Base-by-base conservation (phyloP, 208 protist genomes). In the Acanthamoeba comandoni region DNA sequence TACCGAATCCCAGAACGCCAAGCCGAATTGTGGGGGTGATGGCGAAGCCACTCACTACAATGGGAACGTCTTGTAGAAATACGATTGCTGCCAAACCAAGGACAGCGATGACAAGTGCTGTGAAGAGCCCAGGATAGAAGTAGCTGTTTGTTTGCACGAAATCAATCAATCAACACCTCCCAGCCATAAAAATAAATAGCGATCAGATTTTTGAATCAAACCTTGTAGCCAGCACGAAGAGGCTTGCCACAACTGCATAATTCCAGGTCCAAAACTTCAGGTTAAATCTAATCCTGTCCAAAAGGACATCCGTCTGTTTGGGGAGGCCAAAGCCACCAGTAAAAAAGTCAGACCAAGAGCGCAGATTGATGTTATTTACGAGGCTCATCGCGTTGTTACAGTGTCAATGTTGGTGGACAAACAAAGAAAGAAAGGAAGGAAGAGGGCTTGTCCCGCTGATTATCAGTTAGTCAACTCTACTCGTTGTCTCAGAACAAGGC, bases 81-180 rank as follows among this genome's bases (percentile, higher is more conserved):
- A 85, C 65, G 24, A 57, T 85, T 8, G 75, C 75, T 1, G 75
- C 75, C n/a, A 24, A 51, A 24, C 75, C 75, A 9, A 58, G 11
- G 2, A n/a, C 48, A 11, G 52, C 75, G 12, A 85, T 22, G 17
- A 85, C 52, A 19, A 13, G 26, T 35, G 75, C 53, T 57, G 65
- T 57, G 22, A 85, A 85, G 31, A 85, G 75, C 19, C 75, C 75
- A 85, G 48, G 48, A 39, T 85, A 85, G 53, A 85, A 85, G 53
- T 85, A 85, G 24, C 75, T 85, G 75, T 12, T 0, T 51, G n/a
- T n/a, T n/a, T n/a, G n/a, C n/a, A n/a, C n/a, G n/a, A n/a, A n/a
- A n/a, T n/a, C n/a, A n/a, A n/a, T n/a, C n/a, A n/a, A n/a, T n/a
- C n/a, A n/a, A n/a, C n/a, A n/a, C n/a, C n/a, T n/a, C n/a, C n/a